Percentiles rank a stretch among this genome's conserved stretches.
phyloP scores from a whole-genome alignment of 805 yeast species.

The Yarrowia bubula region DNA sequence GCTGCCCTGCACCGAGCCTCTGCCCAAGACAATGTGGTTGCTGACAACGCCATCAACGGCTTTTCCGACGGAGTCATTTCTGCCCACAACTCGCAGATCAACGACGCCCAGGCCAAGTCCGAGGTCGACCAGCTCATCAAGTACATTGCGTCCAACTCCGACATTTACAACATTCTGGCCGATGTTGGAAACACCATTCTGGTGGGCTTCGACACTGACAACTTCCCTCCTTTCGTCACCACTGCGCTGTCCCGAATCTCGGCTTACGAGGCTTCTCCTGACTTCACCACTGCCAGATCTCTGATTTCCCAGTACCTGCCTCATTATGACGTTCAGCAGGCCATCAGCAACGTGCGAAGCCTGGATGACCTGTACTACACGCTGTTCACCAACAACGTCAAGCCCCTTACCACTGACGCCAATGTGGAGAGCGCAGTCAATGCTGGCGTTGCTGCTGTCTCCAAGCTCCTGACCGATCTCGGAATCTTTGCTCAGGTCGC shows the following conservation, averaged over 20 bases:
- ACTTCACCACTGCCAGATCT: neutral
- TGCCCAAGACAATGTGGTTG: conserved; percentile 13
- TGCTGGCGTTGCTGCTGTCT: neutral
- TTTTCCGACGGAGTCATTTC: conserved; percentile 13
- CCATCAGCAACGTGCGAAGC: neutral
- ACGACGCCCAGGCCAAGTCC: conserved; percentile 25
- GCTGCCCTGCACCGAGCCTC: neutral
- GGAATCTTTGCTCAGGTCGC: neutral
- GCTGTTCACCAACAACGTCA: conserved; percentile 6
- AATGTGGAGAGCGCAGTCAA: neutral
- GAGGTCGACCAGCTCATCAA: conserved; percentile 19
- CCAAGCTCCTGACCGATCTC: conserved; percentile 4
- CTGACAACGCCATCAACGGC: conserved; percentile 14
- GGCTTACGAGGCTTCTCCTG: conserved; percentile 5
- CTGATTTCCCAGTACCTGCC: conserved; percentile 1
- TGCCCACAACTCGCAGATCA: conserved; percentile 19
- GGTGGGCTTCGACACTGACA: neutral
- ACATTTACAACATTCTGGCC: neutral
- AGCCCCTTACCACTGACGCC: neutral
- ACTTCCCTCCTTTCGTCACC: conserved; percentile 19
- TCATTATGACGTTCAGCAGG: conserved; percentile 1
- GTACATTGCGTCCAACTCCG: conserved; percentile 14
- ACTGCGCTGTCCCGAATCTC: neutral
- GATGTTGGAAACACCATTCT: neutral
- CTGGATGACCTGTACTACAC: neutral